Conservation (phyloP, 768 basidiomycete genomes). For the Boletales sp. region DNA sequence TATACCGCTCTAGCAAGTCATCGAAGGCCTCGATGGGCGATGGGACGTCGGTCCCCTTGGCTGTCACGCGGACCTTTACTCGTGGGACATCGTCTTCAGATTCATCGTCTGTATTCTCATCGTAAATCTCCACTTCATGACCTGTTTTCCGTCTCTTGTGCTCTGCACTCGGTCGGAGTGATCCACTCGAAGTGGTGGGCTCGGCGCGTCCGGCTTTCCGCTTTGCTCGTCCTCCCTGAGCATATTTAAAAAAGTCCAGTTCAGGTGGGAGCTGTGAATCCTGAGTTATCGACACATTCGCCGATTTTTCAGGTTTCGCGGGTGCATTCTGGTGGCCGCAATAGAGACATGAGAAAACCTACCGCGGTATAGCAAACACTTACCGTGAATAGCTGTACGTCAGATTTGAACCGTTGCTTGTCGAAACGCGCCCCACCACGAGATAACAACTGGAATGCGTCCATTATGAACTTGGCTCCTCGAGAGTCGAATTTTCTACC, state of each 20-base stretch:
- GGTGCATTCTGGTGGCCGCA: constrained; percentile 22
- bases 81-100: constrained; percentile 21
- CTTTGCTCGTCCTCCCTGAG: constrained; percentile 52
- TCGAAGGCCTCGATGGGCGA: constrained; percentile 54
- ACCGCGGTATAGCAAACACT: constrained; percentile 8
- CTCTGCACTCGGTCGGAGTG: constrained; percentile 8
- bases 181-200: constrained; percentile 10
- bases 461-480: constrained; percentile 37
- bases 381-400: constrained; percentile 71
- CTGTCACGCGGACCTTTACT: constrained; percentile 59
- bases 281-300: constrained; percentile 19
- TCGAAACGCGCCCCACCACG: constrained; percentile 82
- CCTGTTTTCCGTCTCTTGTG: constrained; percentile 30
- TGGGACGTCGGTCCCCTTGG: constrained; percentile 74
- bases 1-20: constrained; percentile 54
- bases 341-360: constrained; percentile 2
- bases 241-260: constrained; percentile 92
- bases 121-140: constrained; percentile 20
- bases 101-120: constrained; percentile 19
- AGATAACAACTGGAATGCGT: constrained; percentile 87
- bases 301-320: constrained; percentile 19
- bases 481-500: neutral
- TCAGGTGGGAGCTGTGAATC: constrained; percentile 64
- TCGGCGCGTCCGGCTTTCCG: constrained; percentile 38
- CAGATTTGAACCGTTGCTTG: constrained; percentile 66